Evolutionary conservation across 371 early-diverging fungal genomes (phyloP), one percentile per base, ranked within the genome.

Genomic region (Vairimorpha ceranae): DNA sequence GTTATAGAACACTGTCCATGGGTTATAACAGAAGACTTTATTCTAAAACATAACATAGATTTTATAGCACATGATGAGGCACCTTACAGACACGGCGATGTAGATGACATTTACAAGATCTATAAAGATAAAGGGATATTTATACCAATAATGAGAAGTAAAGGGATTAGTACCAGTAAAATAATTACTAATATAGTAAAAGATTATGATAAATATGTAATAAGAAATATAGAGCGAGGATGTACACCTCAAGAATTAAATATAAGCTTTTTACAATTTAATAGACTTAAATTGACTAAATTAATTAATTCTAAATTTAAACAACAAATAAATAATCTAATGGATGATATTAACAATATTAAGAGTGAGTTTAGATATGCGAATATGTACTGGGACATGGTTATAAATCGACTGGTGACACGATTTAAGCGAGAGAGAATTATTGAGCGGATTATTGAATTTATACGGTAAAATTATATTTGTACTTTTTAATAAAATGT

Each of bases 61-160:
- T 93, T 89, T 83, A 94, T 95, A n/a, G 93, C 93, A 19, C 96
- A 95, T 80, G 96, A 95, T 83, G 94, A 91, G 70, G 88, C 91
- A 14, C 93, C 93, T 0, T 95, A 95, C 76, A 85, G 85, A 60
- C 87, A 88, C 25, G 87, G 81, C 21, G 73, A 52, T 7, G n/a
- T 7, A 23, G 88, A 88, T 52, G 96, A 95, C 83, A 91, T 94
- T n/a, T 95, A 95, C 80, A 88, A 89, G 2, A 89, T 89, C 83
- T 90, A 93, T 48, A 95, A 95, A 82, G 85, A 85, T 8, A 88
- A 87, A 74, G 92, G 91, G 6, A 86, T 85, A 52, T 95, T 95
- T 83, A 82, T 92, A 58, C 91, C 94, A 7, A 92, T 92, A 6
- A 85, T 88, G 77, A 88, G 96, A 73, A 94, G 95, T 32, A 90